Evolutionary conservation across 108 stramenopile genomes (phyloP).

Genomic region (Cyclotella atomus): DNA sequence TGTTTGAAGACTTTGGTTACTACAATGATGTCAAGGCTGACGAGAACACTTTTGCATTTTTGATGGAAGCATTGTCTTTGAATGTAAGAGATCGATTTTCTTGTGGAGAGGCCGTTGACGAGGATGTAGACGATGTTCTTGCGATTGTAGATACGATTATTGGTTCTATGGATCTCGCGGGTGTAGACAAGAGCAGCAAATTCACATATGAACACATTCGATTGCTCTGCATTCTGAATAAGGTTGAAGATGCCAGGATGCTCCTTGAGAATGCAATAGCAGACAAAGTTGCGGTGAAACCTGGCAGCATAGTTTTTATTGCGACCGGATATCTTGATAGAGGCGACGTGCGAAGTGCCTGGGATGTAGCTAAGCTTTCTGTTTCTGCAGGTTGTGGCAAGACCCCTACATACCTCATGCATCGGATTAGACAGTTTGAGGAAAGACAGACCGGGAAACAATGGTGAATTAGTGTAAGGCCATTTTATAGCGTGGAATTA

Average conservation of each 20-base stretch:
- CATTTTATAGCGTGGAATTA: not conserved
- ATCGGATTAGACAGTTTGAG: conserved; percentile 19
- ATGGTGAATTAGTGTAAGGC: not conserved
- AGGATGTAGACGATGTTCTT: conserved; percentile 34
- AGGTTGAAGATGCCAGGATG: conserved; percentile 32
- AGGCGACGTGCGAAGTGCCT: conserved; percentile 34
- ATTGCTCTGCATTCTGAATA: conserved; percentile 26
- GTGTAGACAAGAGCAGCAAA: conserved; percentile 34
- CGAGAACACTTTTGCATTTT: conserved; percentile 66
- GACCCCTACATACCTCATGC: conserved; percentile 15
- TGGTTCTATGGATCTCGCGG: conserved; percentile 57
- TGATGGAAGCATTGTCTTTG: conserved; percentile 60
- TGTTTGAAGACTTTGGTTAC: conserved; percentile 47
- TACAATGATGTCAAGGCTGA: conserved; percentile 47
- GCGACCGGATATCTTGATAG: conserved; percentile 16
- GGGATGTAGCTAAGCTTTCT: conserved; percentile 20
- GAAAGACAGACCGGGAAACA: not conserved
- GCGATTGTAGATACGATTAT: conserved; percentile 38
- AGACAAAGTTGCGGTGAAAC: conserved; percentile 1
- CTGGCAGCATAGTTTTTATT: conserved; percentile 29
- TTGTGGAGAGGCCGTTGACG: not conserved
- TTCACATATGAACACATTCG: conserved; percentile 41
- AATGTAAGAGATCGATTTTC: conserved; percentile 22
- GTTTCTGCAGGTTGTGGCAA: conserved; percentile 34
- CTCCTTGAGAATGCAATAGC: conserved; percentile 30